phyloP scores from a whole-genome alignment of 2,329 filamentous ascomycete species.

The Microascus cirrosus region DNA sequence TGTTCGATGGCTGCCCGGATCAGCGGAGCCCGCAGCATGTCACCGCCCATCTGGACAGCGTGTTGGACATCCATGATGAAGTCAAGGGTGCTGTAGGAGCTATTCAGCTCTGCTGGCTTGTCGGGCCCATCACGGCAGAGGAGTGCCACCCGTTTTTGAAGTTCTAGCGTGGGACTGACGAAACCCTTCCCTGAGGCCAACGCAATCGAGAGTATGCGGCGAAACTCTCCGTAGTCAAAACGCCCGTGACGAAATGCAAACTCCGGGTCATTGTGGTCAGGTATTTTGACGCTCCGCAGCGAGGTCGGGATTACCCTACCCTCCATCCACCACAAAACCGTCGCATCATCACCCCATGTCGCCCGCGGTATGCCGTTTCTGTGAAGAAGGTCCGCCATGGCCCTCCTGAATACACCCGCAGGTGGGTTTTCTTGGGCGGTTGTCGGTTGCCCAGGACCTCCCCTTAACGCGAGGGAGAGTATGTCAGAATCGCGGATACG shows the following conservation, averaged over 20 bases:
- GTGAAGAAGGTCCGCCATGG: slow-evolving; percentile 1
- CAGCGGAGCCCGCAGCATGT: neutral
- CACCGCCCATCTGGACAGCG: neutral
- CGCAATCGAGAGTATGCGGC: neutral
- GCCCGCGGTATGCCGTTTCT: slow-evolving; percentile 19
- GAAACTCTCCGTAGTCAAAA: neutral
- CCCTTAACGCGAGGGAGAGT: slow-evolving; percentile 24
- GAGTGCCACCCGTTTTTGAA: neutral
- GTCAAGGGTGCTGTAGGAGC: neutral
- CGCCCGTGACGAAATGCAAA: neutral
- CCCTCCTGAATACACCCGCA: neutral
- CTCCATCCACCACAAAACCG: slow-evolving; percentile 23
- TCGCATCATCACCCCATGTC: slow-evolving; percentile 15
- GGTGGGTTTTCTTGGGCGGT: too few species aligned
- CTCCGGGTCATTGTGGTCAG: neutral
- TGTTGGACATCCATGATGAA: neutral
- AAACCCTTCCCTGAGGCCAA: neutral
- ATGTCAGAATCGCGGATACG: slow-evolving; percentile 30
- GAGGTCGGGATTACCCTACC: neutral
- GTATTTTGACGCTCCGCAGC: neutral
- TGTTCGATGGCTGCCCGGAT: neutral
- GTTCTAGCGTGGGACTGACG: neutral
- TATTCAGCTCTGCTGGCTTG: neutral
- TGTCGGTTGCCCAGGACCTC: neutral
- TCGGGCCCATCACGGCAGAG: neutral